Conservation (phyloP, 140 eudicot species). For the Erigeron philadelphicus region DNA sequence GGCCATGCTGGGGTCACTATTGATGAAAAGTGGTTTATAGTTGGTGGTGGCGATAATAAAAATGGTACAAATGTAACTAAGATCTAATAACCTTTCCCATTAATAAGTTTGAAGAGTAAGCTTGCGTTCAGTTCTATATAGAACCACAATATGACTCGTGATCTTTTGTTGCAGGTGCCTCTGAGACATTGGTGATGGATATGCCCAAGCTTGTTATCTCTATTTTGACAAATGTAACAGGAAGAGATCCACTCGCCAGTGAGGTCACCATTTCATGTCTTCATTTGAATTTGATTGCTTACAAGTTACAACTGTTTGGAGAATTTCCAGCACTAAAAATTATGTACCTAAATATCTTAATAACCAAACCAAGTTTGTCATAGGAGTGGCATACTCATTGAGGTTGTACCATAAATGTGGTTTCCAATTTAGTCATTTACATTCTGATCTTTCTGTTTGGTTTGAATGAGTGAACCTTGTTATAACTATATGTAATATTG, state of each 20-base stretch:
- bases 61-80: slow-evolving; percentile 48
- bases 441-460: slow-evolving; percentile 4
- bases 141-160: slow-evolving; percentile 5
- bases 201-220: slow-evolving; percentile 79
- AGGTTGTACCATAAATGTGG: background rate
- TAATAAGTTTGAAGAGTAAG: slow-evolving; percentile 4
- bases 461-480: background rate
- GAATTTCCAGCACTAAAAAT: background rate
- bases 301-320: background rate
- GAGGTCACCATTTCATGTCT: slow-evolving; percentile 51
- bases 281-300: background rate
- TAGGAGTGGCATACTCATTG: background rate
- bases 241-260: slow-evolving; percentile 92
- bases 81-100: slow-evolving; percentile 16
- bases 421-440: slow-evolving; percentile 1
- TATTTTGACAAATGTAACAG: slow-evolving; percentile 61
- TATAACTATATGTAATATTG: background rate
- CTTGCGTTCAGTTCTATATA: background rate
- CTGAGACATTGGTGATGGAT: slow-evolving; percentile 64
- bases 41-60: slow-evolving; percentile 98
- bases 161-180: slow-evolving; percentile 55
- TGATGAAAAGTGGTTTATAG: slow-evolving; percentile 74
- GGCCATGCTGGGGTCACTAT: slow-evolving; percentile 83
- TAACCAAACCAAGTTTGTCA: slow-evolving; percentile 9
- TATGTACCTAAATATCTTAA: background rate